A percentile compares a stretch with the other conserved stretches of the same genome.
phyloP scores from a whole-genome alignment of 164 flowering plant species.

The Macadamia integrifolia region DNA sequence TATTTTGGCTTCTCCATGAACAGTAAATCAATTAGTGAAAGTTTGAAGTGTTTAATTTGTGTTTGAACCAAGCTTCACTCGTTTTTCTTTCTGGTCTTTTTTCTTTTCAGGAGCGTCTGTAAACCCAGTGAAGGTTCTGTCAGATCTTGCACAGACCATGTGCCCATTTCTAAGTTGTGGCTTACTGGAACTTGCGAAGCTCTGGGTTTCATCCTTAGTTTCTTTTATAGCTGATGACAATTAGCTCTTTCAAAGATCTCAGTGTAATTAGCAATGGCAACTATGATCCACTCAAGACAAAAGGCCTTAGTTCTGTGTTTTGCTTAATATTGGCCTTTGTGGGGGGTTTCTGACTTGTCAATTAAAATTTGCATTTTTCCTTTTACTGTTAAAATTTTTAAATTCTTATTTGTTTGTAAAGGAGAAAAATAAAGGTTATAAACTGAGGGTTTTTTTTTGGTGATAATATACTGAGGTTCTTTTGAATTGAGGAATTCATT shows the following conservation, averaged over 20 bases:
- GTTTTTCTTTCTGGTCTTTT: neutral
- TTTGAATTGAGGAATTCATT: neutral
- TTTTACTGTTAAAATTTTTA: too few species aligned
- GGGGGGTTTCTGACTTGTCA: neutral
- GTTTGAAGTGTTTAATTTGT: neutral
- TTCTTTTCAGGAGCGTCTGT: neutral
- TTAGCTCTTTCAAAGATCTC: too few species aligned
- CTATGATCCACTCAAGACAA: too few species aligned
- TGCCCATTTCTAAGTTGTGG: neutral
- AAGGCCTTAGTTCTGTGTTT: neutral
- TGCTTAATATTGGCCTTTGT: neutral
- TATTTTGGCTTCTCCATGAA: neutral
- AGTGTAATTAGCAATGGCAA: too few species aligned
- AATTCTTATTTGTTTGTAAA: neutral
- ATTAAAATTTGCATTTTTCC: too few species aligned
- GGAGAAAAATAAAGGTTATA: neutral
- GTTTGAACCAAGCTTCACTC: neutral
- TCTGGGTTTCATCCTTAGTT: neutral
- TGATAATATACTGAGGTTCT: neutral
- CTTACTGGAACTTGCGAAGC: neutral
- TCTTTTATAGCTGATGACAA: neutral
- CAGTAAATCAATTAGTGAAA: neutral
- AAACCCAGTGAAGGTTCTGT: neutral
- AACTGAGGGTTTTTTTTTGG: too few species aligned
- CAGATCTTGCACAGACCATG: neutral